A percentile compares a stretch with the other conserved stretches of the same genome.
These are phyloP conservation scores for Ophiocordyceps unilateralis DNA, from an alignment of 2,329 filamentous ascomycete species.

Conservation along the genomic window DNA sequence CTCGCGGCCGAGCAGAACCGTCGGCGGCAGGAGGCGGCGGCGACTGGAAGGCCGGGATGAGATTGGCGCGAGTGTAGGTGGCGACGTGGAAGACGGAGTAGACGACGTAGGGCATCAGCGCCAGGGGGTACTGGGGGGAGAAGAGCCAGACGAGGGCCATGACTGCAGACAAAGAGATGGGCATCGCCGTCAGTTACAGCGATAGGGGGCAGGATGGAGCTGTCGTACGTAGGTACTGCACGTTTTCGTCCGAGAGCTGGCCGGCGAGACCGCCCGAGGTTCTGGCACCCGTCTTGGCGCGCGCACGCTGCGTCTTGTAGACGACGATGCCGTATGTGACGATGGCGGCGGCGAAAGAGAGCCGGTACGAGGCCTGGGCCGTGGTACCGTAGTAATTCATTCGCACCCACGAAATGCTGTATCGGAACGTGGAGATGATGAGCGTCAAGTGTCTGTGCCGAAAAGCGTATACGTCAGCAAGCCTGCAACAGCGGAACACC, in stretches of 20 bases:
- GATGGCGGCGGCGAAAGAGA: conserved; percentile 76
- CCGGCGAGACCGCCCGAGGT: conserved; percentile 42
- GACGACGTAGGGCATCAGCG: conserved; percentile 83
- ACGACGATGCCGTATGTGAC: conserved; percentile 95
- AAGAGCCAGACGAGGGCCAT: conserved; percentile 95
- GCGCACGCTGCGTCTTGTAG: conserved; percentile 88
- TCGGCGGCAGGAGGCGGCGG: conserved; percentile 37
- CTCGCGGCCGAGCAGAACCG: conserved; percentile 33
- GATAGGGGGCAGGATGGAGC: neutral
- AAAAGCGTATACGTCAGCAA: conserved; percentile 5
- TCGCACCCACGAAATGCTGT: conserved; percentile 68
- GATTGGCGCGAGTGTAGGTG: conserved; percentile 84
- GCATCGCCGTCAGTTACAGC: conserved; percentile 3
- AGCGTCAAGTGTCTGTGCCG: conserved; percentile 61
- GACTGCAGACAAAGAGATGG: conserved; percentile 28
- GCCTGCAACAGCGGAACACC: neutral
- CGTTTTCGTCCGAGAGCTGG: conserved; percentile 78
- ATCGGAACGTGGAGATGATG: conserved; percentile 67
- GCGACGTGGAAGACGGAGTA: conserved; percentile 98
- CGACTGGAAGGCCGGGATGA: conserved; percentile 74
- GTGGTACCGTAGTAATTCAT: conserved; percentile 70
- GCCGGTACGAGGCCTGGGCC: conserved; percentile 75
- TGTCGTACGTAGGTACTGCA: conserved; percentile 79
- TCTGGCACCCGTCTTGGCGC: conserved; percentile 54
- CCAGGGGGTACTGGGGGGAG: conserved; percentile 73